Evolutionary conservation across 768 basidiomycete species (phyloP), one percentile per base, ranked within the genome.

Genomic region (Lactifluus echinatus): DNA sequence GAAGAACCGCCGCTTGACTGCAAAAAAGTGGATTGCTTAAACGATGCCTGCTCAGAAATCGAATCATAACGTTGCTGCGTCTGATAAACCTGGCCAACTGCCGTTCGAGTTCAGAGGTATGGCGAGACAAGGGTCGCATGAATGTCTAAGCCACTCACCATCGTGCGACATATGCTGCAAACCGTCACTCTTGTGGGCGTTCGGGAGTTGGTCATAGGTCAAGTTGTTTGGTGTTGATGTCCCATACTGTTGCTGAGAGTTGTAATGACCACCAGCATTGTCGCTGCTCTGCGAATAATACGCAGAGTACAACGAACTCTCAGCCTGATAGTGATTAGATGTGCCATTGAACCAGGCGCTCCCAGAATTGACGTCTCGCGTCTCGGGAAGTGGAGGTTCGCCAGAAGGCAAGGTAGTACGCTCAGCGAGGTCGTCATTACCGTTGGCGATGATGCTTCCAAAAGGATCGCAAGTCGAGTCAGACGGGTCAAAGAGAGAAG

Each of bases 401-500:
- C 19, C 45, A 24, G 49, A n/a, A 36, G 21, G n/a, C 47, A 44
- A 49, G 6, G 49, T 43, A 2, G 46, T 39, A 36, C 34, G 36
- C 19, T 31, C 31, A 15, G 39, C 23, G 40, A 23, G 33, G 50
- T 50, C 53, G 44, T 53, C 50, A 23, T 43, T 15, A 23, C 37
- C 50, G 39, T 39, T 48, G 47, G 42, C 50, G 26, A 52, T 45
- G 24, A 65, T 62, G 51, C 60, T 57, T n/a, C 73, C 65, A 50
- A 78, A 75, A 39, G 71, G 71, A 60, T 74, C 75, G 10, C 70
- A 73, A 33, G 70, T 57, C 19, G 80, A 66, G 66, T 88, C 85
- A 31, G 80, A 79, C 51, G 79, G 71, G 60, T 82, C 86, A 75
- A 92, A 92, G 45, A 92, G 84, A 56, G 86, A 83, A 50, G 88